Evolutionary conservation across 345 rosid genomes (phyloP), one percentile per base, ranked within the genome.

Genomic region (Euphorbia peplus): DNA sequence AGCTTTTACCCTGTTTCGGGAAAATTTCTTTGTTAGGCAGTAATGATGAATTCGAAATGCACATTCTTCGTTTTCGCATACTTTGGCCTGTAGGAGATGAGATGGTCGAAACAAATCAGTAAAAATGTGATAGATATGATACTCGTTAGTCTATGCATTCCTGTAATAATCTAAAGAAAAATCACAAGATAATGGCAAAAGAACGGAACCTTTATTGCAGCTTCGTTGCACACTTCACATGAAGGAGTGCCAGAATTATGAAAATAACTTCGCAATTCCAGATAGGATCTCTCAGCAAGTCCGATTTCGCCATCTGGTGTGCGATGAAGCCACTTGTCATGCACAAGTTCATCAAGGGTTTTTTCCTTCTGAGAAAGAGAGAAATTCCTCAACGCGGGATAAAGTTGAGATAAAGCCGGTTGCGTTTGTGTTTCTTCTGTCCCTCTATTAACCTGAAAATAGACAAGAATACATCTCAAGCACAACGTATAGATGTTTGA

Each of bases 141-240:
- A 63, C 58, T 55, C 0, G 11, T 50, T 22, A 30, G 11, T n/a
- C 6, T 57, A 52, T 41, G 46, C 14, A 30, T 25, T 48, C 26
- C 19, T 57, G 46, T 32, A 47, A 35, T 3, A 29, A 60, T 48
- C 51, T 60, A 13, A 35, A 32, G 66, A 11, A 13, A 22, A 42
- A 12, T 29, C 15, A 41, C 7, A 30, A 37, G 24, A 16, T 24
- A 19, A 37, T 29, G 21, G 42, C 35, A 60, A 62, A 61, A 52
- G 42, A 63, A 69, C 5, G 68, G 63, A 66, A 91, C 99, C 97
- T 95, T 95, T 37, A 95, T 67, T 29, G 86, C 96, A 73, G 93
- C 90, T 82, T 91, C 99, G 25, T 88, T 91, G 83, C 99, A 95
- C 53, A 95, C 88, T 81, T 87, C 87, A 54, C 99, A 95, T 10